Base-by-base conservation (phyloP, 495 filamentous ascomycete species). In the Talaromyces proteolyticus region DNA sequence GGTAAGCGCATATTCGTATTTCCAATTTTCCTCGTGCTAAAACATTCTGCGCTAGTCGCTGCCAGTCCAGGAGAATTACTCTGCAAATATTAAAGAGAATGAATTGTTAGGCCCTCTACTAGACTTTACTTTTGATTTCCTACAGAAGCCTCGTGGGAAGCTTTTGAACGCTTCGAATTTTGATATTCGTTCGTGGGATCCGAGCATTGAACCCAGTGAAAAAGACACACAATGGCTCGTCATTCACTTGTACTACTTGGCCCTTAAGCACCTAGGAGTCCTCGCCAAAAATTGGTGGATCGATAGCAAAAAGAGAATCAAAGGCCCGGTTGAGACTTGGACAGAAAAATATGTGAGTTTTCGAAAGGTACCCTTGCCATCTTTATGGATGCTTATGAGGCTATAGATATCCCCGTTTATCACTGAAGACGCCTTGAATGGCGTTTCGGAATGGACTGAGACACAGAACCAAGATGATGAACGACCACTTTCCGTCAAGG, bases 251-350 rank as follows among this genome's bases (percentile, higher is more conserved):
- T 96, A 89, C 70, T 96, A 88, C 61, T 79, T 90, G 6, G 78
- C 77, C 23, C 76, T 97, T 38, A 85, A 76, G 51, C 78, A 89
- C 58, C 68, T 87, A 10, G 88, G 89, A 7, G 80, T 78, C n/a
- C 73, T 89, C 20, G 85, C 86, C 48, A 95, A 89, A 65, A 65
- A 71, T n/a, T 97, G 93, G 91, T 93, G 86, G 73, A 77, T 95
- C 4, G 83, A 88, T 50, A 72, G 77, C 43, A 81, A 79, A 48
- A 85, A 84, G 44, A 89, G 91, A 25, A 89, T 85, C 23, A 85
- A 83, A 51, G 77, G 82, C 19, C 79, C 87, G 0, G 79, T 95
- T 3, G 84, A 92, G 59, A 55, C 67, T 0, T 96, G 90, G 87
- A 91, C 91, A 24, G 78, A 87, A 51, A 91, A 84, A 70, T 84